Conservation (phyloP, 441 rosid genomes). For the Erodium texanum region DNA sequence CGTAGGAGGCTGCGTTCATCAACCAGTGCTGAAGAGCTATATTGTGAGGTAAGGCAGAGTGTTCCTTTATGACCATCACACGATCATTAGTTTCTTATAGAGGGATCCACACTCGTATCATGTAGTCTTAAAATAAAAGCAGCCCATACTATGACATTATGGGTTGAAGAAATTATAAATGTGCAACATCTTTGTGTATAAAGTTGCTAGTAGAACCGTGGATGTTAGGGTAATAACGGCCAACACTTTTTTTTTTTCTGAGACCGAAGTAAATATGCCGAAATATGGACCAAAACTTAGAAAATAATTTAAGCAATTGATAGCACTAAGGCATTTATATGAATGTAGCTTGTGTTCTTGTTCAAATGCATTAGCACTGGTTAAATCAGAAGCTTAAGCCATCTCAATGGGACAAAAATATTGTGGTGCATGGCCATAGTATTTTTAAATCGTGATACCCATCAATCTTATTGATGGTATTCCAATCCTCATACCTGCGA, state of each 20-base stretch:
- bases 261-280: background rate
- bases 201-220: no score
- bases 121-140: background rate
- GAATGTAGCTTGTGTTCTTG: background rate
- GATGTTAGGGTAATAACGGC: no score
- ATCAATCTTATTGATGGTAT: background rate
- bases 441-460: background rate
- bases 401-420: background rate
- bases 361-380: background rate
- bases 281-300: background rate
- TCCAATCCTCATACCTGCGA: no score
- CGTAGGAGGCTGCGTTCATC: slow-evolving; percentile 33
- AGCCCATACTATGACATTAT: background rate
- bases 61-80: background rate
- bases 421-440: background rate
- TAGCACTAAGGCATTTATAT: background rate
- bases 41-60: slow-evolving; percentile 45
- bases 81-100: background rate
- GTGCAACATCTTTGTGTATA: background rate
- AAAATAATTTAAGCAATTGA: no score
- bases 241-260: background rate
- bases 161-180: background rate
- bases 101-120: background rate
- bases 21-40: slow-evolving; percentile 55
- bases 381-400: background rate